phyloP scores from a whole-genome alignment of 140 eudicot genomes.

The Stevia rebaudiana region DNA sequence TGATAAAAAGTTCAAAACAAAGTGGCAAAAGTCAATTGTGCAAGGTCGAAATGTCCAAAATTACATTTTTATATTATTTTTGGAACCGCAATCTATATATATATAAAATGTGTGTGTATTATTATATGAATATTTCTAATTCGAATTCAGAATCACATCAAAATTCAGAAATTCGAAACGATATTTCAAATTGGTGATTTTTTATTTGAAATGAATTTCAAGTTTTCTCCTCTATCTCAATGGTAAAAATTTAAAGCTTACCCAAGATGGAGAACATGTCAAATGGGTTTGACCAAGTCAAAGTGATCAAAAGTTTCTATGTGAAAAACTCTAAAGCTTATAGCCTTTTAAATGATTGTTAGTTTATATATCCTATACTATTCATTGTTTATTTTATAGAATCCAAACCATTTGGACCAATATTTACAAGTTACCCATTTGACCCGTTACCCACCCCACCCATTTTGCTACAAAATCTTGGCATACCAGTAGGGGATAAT shows the following conservation, averaged over 20 bases:
- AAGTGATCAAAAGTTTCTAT: background rate
- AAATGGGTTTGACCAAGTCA: background rate
- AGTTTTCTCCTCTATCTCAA: too few species aligned
- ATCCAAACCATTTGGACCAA: background rate
- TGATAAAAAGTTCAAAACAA: too few species aligned
- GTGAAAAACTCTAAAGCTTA: background rate
- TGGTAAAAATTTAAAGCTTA: background rate
- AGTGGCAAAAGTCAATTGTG: too few species aligned
- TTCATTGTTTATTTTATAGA: background rate
- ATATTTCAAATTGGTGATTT: too few species aligned
- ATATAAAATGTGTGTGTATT: too few species aligned
- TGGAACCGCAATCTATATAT: too few species aligned
- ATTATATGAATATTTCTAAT: too few species aligned
- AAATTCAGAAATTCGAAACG: too few species aligned
- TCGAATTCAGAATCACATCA: too few species aligned
- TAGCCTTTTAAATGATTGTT: background rate
- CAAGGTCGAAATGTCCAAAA: too few species aligned
- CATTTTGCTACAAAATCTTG: constrained; percentile 3
- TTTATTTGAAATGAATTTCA: too few species aligned
- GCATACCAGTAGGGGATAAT: constrained; percentile 71
- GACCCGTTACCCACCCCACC: constrained; percentile 5
- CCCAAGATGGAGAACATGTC: background rate
- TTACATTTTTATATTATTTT: too few species aligned
- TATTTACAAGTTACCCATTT: background rate
- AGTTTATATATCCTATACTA: background rate